phyloP scores from a whole-genome alignment of 495 filamentous ascomycete species.

The Parathielavia hyrcaniae region DNA sequence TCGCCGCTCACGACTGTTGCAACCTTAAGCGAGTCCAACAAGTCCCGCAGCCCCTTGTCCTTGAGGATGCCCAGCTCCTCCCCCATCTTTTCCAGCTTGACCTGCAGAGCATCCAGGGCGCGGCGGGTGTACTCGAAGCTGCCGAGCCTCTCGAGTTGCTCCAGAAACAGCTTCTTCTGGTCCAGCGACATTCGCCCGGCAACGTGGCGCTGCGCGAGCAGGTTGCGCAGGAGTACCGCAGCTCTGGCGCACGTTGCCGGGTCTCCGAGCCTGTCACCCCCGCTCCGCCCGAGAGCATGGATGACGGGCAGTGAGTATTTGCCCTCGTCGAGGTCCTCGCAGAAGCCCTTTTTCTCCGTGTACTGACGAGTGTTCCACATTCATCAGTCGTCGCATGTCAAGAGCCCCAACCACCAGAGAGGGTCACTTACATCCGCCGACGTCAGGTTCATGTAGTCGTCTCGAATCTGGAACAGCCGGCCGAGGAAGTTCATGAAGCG shows the following conservation, averaged over 20 bases:
- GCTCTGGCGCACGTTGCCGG: neutral
- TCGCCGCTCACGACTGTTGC: neutral
- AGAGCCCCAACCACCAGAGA: neutral
- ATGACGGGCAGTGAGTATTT: conserved; percentile 53
- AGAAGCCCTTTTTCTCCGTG: conserved; percentile 48
- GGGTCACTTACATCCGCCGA: conserved; percentile 14
- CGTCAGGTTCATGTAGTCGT: conserved; percentile 77
- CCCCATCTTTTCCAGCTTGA: neutral
- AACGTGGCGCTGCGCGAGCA: conserved; percentile 9
- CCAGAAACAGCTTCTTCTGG: conserved; percentile 9
- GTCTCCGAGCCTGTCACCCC: too few species aligned
- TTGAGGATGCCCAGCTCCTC: conserved; percentile 1
- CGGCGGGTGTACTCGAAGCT: conserved; percentile 8
- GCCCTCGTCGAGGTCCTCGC: conserved; percentile 54
- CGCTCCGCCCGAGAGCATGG: conserved; percentile 13
- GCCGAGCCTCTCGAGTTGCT: neutral
- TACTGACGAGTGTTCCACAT: conserved; percentile 27
- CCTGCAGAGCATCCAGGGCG: neutral
- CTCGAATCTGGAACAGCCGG: conserved; percentile 78
- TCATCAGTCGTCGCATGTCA: neutral
- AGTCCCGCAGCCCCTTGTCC: neutral
- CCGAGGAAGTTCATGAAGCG: conserved; percentile 66
- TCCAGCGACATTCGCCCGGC: conserved; percentile 2
- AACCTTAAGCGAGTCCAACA: conserved; percentile 1
- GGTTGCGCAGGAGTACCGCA: neutral